Evolutionary conservation across 257 asterid genomes (phyloP), one percentile per base, ranked within the genome.

Genomic region (Solanum microdontum): DNA sequence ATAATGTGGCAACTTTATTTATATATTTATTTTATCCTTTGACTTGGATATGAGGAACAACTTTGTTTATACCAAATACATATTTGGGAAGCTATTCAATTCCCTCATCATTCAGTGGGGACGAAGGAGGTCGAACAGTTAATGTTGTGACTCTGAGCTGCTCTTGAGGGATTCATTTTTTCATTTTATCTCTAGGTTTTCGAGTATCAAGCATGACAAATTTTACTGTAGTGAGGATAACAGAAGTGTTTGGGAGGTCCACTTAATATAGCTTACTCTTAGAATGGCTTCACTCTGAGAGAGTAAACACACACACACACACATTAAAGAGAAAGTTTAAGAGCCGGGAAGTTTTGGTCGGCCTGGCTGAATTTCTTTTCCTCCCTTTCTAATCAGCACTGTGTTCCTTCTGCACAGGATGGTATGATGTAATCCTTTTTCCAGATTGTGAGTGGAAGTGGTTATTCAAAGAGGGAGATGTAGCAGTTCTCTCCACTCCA

Each of bases 401-500:
- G 19, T 4, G 8, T 48, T 83, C 60, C 64, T 64, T 84, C 72
- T 86, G 77, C 86, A 72, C 94, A 95, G 98, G 99, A 89, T 95
- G 98, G 99, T 97, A 91, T 90, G 99, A 97, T 92, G 99, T 94
- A 89, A 92, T 95, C 89, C 90, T 97, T 68, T 77, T 87, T 88
- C 98, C 99, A 40, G 93, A 94, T 28, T 91, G 91, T 82, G 98
- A 96, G 87, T 76, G 91, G 92, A 96, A 94, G 89, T 97, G 98
- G 99, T 89, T 94, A 45, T 97, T 97, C 90, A 97, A 97, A 91
- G 99, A 97, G 88, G 99, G 99, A 55, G 99, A 97, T 84, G 99
- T 97, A 77, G 99, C 99, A 68, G 99, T 97, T 91, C 95, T 97
- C 83, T 97, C 99, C 84, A 90, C 99, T 79, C 95, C 98, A 30